Base-by-base conservation (phyloP, 352 stramenopile genomes). In the Hyaloperonospora brassicae region DNA sequence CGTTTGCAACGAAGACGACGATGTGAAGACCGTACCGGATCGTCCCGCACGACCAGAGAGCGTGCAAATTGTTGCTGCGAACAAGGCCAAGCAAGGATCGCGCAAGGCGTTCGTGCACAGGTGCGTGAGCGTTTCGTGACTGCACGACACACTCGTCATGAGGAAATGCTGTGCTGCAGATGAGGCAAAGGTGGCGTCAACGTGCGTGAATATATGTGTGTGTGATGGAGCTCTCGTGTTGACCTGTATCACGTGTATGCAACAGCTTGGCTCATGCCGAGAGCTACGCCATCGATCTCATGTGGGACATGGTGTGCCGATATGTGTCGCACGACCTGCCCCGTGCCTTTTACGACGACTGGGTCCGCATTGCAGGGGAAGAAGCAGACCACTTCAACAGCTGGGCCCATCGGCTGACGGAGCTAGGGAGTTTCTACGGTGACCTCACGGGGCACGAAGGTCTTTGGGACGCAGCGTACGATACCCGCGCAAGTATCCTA, bases 231-330 rank as follows among this genome's bases (percentile, higher is more conserved):
- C 39, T 44, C 39, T 44, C n/a, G 22, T 21, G 22, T 23, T 21
- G 14, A 42, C 36, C 2, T 14, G 14, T 12, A 44, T 21, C 22
- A 14, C 39, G 14, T 42, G 8, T 57, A 13, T 48, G 2, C 23
- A 27, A 9, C 23, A 73, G 68, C 38, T 56, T 84, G 31, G 72
- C 59, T 1, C 76, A 84, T 35, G 72, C 74, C 9, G 73, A 84
- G 55, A 80, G 70, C 57, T 79, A 76, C 39, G 76, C 76, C 6
- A 80, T 87, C 40, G 73, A 87, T 58, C 55, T 87, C 5, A 77
- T 79, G 61, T 87, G 73, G 73, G 76, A 85, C 56, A 78, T 84
- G 55, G 59, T 87, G 14, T 62, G 55, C 7, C 73, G 76, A 35
- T 84, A 84, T 50, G 64, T 77, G 35, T 24, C 57, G 25, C 66